These are phyloP conservation scores for Fusarium fracticaudum DNA, from an alignment of 2,329 filamentous ascomycete genomes.

Conservation along the genomic window DNA sequence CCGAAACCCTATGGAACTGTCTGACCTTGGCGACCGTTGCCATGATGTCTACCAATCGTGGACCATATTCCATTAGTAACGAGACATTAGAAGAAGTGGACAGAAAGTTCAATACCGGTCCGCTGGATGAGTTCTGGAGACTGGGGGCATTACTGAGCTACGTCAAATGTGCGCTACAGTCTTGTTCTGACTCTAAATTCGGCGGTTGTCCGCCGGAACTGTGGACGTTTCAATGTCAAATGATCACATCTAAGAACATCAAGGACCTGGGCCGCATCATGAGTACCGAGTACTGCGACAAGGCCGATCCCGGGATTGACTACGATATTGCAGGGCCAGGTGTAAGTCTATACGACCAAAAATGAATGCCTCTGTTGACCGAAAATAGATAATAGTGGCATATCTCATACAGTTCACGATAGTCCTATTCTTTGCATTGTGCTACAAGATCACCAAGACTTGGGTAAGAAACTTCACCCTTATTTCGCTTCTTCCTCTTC, in stretches of 20 bases:
- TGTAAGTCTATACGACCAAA: background rate
- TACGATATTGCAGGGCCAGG: slow-evolving; percentile 24
- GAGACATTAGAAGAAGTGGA: accelerated
- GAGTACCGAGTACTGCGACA: background rate
- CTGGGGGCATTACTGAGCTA: accelerated
- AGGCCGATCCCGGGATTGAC: background rate
- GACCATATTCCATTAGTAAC: background rate
- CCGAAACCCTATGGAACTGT: slow-evolving; percentile 24
- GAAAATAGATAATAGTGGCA: background rate
- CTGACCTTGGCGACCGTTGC: slow-evolving; percentile 4
- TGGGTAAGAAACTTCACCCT: background rate
- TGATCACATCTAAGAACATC: background rate
- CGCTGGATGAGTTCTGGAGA: accelerated
- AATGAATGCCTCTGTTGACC: accelerated
- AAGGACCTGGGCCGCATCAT: background rate
- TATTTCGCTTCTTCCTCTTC: accelerated
- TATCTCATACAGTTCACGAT: background rate
- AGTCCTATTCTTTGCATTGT: background rate
- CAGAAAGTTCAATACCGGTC: accelerated
- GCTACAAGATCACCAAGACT: background rate
- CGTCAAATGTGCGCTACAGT: background rate
- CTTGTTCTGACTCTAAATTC: background rate
- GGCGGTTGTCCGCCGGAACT: background rate
- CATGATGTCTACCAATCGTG: background rate
- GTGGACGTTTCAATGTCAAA: background rate